These are phyloP conservation scores for Arthrobotrys conoides DNA, from an alignment of 2,329 filamentous ascomycete species.

Conservation along the genomic window DNA sequence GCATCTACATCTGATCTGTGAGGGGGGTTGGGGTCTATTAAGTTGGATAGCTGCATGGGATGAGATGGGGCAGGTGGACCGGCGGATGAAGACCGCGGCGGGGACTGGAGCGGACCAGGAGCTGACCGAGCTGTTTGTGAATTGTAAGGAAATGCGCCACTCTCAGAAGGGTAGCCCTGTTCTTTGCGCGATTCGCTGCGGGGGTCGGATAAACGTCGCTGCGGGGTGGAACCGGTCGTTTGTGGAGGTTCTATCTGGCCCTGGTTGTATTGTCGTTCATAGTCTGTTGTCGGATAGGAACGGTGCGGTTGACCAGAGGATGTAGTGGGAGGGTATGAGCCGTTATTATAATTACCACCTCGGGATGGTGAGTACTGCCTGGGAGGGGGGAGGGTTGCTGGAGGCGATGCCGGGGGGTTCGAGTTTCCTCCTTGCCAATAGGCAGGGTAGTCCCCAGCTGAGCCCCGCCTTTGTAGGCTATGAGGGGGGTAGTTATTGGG, in stretches of 20 bases:
- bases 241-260: slow-evolving; percentile 22
- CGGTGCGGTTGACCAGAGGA: slow-evolving; percentile 30
- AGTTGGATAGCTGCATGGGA: slow-evolving; percentile 63
- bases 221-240: slow-evolving; percentile 18
- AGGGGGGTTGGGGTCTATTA: slow-evolving; percentile 62
- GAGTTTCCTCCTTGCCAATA: slow-evolving; percentile 50
- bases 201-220: slow-evolving; percentile 46
- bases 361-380: slow-evolving; percentile 56
- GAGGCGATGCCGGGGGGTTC: slow-evolving; percentile 52
- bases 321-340: slow-evolving; percentile 41
- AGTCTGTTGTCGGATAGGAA: slow-evolving; percentile 42
- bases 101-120: slow-evolving; percentile 59
- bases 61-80: slow-evolving; percentile 62
- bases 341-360: slow-evolving; percentile 38
- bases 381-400: slow-evolving; percentile 57
- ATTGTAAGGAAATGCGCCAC: slow-evolving; percentile 39
- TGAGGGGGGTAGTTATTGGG: slow-evolving; percentile 64
- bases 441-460: slow-evolving; percentile 62
- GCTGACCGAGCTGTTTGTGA: slow-evolving; percentile 31
- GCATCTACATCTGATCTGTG: slow-evolving; percentile 63
- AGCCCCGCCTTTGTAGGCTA: slow-evolving; percentile 62
- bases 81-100: slow-evolving; percentile 63
- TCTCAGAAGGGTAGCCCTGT: slow-evolving; percentile 43
- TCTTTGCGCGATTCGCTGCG: slow-evolving; percentile 50
- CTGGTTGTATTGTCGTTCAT: slow-evolving; percentile 45